Conservation (phyloP, 2,329 filamentous ascomycete species). For the Trichoderma afroharzianum region DNA sequence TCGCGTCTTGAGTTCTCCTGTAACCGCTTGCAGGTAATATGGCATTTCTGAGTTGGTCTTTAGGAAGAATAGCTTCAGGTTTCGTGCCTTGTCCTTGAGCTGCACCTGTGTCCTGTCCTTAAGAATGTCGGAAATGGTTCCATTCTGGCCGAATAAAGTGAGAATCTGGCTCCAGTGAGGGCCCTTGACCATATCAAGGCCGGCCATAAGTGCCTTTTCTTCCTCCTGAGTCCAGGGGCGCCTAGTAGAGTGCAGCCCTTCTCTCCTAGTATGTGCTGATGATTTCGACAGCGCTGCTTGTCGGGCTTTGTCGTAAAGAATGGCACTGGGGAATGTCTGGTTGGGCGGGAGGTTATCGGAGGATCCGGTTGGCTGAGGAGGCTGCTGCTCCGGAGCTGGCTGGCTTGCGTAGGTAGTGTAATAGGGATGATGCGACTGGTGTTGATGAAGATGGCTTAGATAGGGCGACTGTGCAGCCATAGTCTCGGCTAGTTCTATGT, state of each 20-base stretch:
- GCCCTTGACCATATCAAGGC: slow-evolving; percentile 82
- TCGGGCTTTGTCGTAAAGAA: slow-evolving; percentile 56
- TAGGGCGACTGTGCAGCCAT: slow-evolving; percentile 36
- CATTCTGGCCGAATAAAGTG: slow-evolving; percentile 74
- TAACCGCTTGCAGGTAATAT: slow-evolving; percentile 81
- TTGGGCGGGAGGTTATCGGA: slow-evolving; percentile 50
- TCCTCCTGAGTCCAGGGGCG: slow-evolving; percentile 86
- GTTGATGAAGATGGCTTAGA: slow-evolving; percentile 37
- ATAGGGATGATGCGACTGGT: slow-evolving; percentile 35
- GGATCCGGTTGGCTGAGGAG: slow-evolving; percentile 27
- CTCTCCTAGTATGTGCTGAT: slow-evolving; percentile 51
- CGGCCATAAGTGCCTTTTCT: slow-evolving; percentile 84
- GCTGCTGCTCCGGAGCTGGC: slow-evolving; percentile 34
- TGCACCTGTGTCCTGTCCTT: slow-evolving; percentile 90
- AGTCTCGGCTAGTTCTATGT: slow-evolving; percentile 28
- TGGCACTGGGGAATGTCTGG: slow-evolving; percentile 52
- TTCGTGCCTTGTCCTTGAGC: slow-evolving; percentile 86
- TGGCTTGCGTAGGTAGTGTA: slow-evolving; percentile 32
- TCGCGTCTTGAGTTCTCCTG: slow-evolving; percentile 82
- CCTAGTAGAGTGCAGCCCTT: slow-evolving; percentile 59
- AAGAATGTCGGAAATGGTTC: slow-evolving; percentile 75
- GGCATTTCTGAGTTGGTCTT: slow-evolving; percentile 91
- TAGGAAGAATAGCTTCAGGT: slow-evolving; percentile 85
- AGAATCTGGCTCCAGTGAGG: slow-evolving; percentile 94
- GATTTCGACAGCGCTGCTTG: slow-evolving; percentile 57